These are phyloP conservation scores for Fremontodendron californicum DNA, from an alignment of 345 rosid genomes.

Conservation along the genomic window DNA sequence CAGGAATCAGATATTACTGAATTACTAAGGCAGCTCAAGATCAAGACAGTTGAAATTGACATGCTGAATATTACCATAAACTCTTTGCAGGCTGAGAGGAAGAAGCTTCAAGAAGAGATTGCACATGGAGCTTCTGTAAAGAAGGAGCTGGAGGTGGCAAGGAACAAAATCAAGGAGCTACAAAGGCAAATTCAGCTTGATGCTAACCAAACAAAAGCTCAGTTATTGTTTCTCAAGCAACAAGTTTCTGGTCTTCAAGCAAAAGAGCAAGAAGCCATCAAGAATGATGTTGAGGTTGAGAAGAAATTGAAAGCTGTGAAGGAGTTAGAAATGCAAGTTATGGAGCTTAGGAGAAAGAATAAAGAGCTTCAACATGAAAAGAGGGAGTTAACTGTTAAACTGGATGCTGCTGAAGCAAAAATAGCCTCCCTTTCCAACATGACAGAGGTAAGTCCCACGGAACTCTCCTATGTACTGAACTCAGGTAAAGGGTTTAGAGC, in stretches of 20 bases:
- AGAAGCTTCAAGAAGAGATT: conserved; percentile 82
- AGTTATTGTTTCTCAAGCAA: conserved; percentile 80
- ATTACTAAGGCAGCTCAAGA: conserved; percentile 85
- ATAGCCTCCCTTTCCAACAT: conserved; percentile 65
- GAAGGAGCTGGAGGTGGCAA: conserved; percentile 76
- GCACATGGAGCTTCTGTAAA: conserved; percentile 40
- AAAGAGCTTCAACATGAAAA: conserved; percentile 94
- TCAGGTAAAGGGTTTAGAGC: neutral
- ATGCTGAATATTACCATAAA: conserved; percentile 85
- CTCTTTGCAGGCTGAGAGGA: conserved; percentile 80
- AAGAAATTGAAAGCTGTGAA: conserved; percentile 64
- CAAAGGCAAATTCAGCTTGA: conserved; percentile 94
- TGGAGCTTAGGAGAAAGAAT: conserved; percentile 89
- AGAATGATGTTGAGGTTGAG: conserved; percentile 64
- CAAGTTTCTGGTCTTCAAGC: conserved; percentile 80
- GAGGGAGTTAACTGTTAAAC: conserved; percentile 74
- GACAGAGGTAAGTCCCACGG: conserved; percentile 65
- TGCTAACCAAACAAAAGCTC: conserved; percentile 91
- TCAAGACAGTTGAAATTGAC: conserved; percentile 89
- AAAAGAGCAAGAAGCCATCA: conserved; percentile 79
- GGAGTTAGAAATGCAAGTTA: conserved; percentile 76
- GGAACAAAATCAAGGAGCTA: conserved; percentile 78
- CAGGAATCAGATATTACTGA: conserved; percentile 71
- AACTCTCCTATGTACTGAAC: neutral
- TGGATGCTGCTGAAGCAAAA: conserved; percentile 81